These are phyloP conservation scores for Lagenidium giganteum DNA, from an alignment of 352 stramenopile genomes.

Conservation along the genomic window DNA sequence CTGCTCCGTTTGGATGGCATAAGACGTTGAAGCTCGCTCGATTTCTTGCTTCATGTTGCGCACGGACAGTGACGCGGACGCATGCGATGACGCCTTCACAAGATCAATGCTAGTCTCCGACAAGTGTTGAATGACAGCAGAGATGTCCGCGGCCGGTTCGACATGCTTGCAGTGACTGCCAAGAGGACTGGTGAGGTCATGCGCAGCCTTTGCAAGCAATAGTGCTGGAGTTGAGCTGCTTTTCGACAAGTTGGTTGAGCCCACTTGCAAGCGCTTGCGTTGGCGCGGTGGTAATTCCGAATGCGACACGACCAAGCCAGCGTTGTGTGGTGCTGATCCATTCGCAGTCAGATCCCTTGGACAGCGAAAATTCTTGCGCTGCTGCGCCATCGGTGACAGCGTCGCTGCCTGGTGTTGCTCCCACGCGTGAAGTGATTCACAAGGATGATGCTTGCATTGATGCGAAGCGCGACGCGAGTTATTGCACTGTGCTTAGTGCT, in stretches of 20 bases:
- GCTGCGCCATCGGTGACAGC: constrained; percentile 18
- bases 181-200: too few species aligned
- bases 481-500: too few species aligned
- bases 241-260: constrained; percentile 40
- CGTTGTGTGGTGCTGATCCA: neutral
- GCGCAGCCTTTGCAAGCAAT: too few species aligned
- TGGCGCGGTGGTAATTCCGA: constrained; percentile 32
- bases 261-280: constrained; percentile 49
- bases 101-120: constrained; percentile 28
- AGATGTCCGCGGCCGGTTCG: constrained; percentile 2
- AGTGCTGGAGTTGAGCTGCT: constrained; percentile 4
- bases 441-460: too few species aligned
- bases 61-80: too few species aligned
- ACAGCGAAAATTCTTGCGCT: constrained; percentile 44
- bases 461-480: too few species aligned
- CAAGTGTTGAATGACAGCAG: constrained; percentile 11
- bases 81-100: constrained; percentile 29
- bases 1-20: too few species aligned
- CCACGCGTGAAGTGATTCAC: too few species aligned
- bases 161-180: too few species aligned
- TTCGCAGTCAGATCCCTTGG: constrained; percentile 14
- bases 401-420: too few species aligned
- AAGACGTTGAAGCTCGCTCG: too few species aligned
- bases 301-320: constrained; percentile 19
- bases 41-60: too few species aligned